Evolutionary conservation across 2,329 filamentous ascomycete species (phyloP), one percentile per base, ranked within the genome.

Genomic region (Exophiala mesophila): DNA sequence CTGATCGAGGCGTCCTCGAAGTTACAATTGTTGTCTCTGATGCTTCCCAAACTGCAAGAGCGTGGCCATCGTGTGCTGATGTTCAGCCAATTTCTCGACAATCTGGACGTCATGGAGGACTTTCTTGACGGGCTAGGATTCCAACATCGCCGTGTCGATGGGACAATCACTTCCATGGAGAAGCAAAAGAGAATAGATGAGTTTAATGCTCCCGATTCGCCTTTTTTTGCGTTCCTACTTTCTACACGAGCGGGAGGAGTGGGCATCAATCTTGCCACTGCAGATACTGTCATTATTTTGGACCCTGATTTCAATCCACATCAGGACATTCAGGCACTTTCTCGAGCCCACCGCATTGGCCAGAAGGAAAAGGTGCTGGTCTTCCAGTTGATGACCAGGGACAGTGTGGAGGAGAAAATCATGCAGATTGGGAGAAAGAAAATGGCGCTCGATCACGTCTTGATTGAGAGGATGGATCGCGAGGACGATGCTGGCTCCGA

Each of bases 221-320:
- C 77, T 0, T 69, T 94, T 0, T 98, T 97, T 61, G 88, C 85
- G 0, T 97, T 98, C 64, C 67, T 98, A 13, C 73, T 98, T 0
- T 97, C 90, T 0, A 98, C 94, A 3, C 82, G 92, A 50, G 89
- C 94, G 13, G 92, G 92, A 40, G 92, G 94, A 57, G 90, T 98
- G 0, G 94, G 92, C 12, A 98, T 98, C 70, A 98, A 98, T 59
- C 74, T 98, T 41, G 92, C 92, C 0, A 95, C 89, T 5, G 92
- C 92, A 2, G 92, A 98, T 59, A 98, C 92, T 0, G 94, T 98
- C 48, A 96, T 98, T 52, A 96, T 98, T 53, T 80, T 97, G 53
- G 89, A 98, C 56, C 88, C 88, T 0, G 92, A 98, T 59, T 97
- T 94, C 71, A 98, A 98, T 49, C 92, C 92, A 1, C 92, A 98